These are phyloP conservation scores for Didymella keratinophila DNA, from an alignment of 2,329 filamentous ascomycete species.

Conservation along the genomic window DNA sequence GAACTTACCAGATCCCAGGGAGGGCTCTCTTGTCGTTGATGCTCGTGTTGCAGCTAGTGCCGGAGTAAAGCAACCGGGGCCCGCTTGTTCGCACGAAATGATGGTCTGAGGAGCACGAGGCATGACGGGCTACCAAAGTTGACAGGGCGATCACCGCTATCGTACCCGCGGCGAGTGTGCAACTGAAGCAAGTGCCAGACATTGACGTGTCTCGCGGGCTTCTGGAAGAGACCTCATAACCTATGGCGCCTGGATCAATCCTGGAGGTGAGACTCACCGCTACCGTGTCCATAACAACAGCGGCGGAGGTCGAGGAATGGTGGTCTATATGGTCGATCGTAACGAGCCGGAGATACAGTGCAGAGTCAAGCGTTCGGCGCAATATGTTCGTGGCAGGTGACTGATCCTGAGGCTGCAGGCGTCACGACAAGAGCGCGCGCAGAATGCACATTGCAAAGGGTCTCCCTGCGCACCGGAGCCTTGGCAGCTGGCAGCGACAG, in stretches of 20 bases:
- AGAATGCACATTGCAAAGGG: conserved; percentile 13
- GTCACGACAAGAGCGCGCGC: conserved; percentile 14
- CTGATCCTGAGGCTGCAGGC: conserved; percentile 18
- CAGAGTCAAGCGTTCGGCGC: conserved; percentile 17
- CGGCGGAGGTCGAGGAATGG: conserved; percentile 11
- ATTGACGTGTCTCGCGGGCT: conserved; percentile 26
- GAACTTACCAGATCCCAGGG: conserved; percentile 16
- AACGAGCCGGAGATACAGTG: conserved; percentile 17
- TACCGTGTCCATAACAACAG: conserved; percentile 20
- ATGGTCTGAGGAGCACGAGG: conserved; percentile 18
- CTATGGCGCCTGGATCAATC: conserved; percentile 17
- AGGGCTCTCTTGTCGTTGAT: conserved; percentile 12
- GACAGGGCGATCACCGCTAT: conserved; percentile 35
- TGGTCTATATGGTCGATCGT: conserved; percentile 17
- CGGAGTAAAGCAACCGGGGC: conserved; percentile 19
- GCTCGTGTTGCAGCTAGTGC: conserved; percentile 16
- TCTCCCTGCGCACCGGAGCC: conserved; percentile 9
- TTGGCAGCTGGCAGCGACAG: conserved; percentile 9
- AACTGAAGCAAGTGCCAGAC: conserved; percentile 27
- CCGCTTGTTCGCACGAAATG: conserved; percentile 25
- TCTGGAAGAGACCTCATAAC: conserved; percentile 15
- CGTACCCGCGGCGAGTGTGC: conserved; percentile 23
- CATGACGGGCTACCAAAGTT: conserved; percentile 16
- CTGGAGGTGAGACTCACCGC: conserved; percentile 29
- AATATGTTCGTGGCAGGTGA: conserved; percentile 16